Evolutionary conservation across 768 basidiomycete genomes (phyloP).

Genomic region (Russula sp.): DNA sequence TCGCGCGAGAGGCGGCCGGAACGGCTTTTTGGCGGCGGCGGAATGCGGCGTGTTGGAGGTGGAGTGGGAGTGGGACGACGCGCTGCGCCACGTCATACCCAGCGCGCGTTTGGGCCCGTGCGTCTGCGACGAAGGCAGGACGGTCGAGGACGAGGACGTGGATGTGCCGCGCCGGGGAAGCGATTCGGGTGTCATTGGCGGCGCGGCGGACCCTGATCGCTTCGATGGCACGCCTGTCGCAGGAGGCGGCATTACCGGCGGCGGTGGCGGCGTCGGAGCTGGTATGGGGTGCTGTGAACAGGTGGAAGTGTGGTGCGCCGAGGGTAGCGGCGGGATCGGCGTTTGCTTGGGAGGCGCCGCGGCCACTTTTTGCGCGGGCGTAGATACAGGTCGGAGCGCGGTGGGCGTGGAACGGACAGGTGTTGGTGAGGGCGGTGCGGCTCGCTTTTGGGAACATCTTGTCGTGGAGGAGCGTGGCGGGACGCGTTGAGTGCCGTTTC

Average conservation of each 20-base stretch:
- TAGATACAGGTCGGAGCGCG: not conserved
- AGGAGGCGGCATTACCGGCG: not conserved
- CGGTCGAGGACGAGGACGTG: not conserved
- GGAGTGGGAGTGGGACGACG: not conserved
- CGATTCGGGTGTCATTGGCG: not conserved
- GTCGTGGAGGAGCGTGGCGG: not conserved
- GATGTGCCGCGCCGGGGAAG: not conserved
- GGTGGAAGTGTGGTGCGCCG: not conserved
- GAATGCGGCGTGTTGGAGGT: not conserved
- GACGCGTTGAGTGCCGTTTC: not conserved
- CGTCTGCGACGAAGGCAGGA: not conserved
- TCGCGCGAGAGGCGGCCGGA: slow-evolving; percentile 8
- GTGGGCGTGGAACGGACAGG: not conserved
- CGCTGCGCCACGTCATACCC: slow-evolving; percentile 10
- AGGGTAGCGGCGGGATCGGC: not conserved
- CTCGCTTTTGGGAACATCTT: not conserved
- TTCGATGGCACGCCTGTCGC: not conserved
- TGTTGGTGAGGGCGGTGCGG: slow-evolving; percentile 2
- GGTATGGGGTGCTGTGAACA: not conserved
- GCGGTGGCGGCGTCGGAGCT: not conserved
- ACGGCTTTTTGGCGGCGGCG: slow-evolving; percentile 8
- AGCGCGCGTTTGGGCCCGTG: slow-evolving; percentile 3
- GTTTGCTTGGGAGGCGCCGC: not conserved
- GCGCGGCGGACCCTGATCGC: not conserved
- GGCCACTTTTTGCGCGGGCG: not conserved